Evolutionary conservation across 1,284 basidiomycete genomes (phyloP).

Genomic region (Neolentinus lepideus): DNA sequence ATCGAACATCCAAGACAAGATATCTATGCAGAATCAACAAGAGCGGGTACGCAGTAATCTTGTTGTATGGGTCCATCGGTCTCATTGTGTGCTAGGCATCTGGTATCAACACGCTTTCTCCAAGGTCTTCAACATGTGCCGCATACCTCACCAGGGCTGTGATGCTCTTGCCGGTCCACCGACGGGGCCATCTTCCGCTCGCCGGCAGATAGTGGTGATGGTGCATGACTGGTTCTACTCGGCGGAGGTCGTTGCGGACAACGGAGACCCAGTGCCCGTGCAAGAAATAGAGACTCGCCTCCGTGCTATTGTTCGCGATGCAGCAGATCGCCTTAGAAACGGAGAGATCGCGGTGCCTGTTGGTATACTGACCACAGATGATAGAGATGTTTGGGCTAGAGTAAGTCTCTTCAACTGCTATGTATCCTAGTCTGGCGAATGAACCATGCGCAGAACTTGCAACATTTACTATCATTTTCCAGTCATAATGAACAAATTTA

Average conservation of each 20-base stretch:
- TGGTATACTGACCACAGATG: conserved; percentile 74
- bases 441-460: conserved; percentile 49
- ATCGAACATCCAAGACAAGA: conserved; percentile 36
- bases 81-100: conserved; percentile 32
- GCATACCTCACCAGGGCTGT: conserved; percentile 60
- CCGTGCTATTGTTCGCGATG: conserved; percentile 66
- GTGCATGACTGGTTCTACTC: conserved; percentile 81
- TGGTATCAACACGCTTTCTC: conserved; percentile 55
- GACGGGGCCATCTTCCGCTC: conserved; percentile 31
- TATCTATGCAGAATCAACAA: conserved; percentile 46
- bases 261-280: conserved; percentile 25
- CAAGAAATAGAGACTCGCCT: conserved; percentile 66
- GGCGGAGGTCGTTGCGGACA: conserved; percentile 55
- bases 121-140: conserved; percentile 72
- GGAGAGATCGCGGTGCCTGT: conserved; percentile 58
- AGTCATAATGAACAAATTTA: conserved; percentile 56
- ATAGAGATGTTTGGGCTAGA: conserved; percentile 80
- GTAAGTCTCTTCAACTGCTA: conserved; percentile 35
- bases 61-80: conserved; percentile 2
- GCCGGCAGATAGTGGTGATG: conserved; percentile 65
- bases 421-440: conserved; percentile 6
- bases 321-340: conserved; percentile 37
- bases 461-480: conserved; percentile 64
- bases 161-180: conserved; percentile 55
- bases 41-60: conserved; percentile 33